These are phyloP conservation scores for Talaromyces thailandensis DNA, from an alignment of 495 filamentous ascomycete genomes.

Conservation along the genomic window DNA sequence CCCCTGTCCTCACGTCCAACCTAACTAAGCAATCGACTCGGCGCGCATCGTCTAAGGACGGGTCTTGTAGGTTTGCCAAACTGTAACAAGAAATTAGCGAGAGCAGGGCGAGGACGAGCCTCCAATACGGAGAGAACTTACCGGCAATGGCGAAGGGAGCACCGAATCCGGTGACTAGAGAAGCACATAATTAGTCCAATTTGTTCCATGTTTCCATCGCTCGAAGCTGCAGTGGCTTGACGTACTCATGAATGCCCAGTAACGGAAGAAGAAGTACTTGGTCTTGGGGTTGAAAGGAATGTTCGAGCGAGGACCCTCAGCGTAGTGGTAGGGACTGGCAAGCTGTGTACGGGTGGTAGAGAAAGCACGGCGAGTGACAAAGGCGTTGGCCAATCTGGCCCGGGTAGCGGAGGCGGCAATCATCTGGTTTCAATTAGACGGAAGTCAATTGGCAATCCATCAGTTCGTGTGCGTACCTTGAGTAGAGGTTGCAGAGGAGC, in stretches of 20 bases:
- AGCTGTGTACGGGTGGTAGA: constrained; percentile 80
- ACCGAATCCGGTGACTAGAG: constrained; percentile 62
- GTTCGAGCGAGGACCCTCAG: constrained; percentile 90
- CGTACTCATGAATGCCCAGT: constrained; percentile 72
- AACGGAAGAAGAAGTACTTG: constrained; percentile 71
- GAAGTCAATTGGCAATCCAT: background rate
- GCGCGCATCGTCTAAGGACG: constrained; percentile 9
- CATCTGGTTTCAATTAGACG: constrained; percentile 52
- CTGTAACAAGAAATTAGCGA: constrained; percentile 38
- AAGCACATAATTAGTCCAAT: constrained; percentile 1
- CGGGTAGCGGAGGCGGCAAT: constrained; percentile 71
- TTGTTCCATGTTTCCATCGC: constrained; percentile 5
- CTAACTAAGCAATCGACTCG: background rate
- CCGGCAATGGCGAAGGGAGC: constrained; percentile 74
- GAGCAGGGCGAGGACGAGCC: background rate
- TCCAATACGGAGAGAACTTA: constrained; percentile 37
- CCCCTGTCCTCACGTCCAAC: background rate
- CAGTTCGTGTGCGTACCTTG: background rate
- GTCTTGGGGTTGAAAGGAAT: constrained; percentile 93
- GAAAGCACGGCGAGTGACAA: constrained; percentile 87
- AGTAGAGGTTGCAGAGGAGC: background rate
- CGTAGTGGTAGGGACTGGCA: constrained; percentile 92
- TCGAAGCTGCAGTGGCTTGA: constrained; percentile 13
- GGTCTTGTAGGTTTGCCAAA: constrained; percentile 81
- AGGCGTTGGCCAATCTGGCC: constrained; percentile 49